These are phyloP conservation scores for Gracilaria gracilis DNA, from an alignment of 23 red algal species.

Conservation along the genomic window DNA sequence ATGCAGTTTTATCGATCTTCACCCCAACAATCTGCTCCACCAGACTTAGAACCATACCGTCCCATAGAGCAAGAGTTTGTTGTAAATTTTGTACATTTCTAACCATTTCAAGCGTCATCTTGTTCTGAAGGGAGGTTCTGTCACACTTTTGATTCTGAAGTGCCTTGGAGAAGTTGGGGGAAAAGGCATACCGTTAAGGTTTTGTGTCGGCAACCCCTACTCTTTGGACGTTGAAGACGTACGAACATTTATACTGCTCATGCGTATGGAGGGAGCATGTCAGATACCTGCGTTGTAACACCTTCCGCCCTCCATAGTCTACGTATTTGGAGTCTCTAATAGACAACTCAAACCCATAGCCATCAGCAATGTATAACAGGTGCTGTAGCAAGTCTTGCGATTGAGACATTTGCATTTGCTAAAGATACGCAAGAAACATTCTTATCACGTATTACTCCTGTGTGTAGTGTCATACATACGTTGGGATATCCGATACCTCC, in stretches of 20 bases:
- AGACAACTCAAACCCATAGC: not conserved
- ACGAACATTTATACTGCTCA: not conserved
- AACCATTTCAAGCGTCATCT: not conserved
- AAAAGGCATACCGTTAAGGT: no score
- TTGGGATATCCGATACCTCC: not conserved
- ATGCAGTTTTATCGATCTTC: not conserved
- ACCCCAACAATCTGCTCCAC: not conserved
- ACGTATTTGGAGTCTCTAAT: no score
- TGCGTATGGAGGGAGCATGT: not conserved
- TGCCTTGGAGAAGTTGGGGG: no score
- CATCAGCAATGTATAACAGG: not conserved
- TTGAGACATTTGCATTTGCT: not conserved
- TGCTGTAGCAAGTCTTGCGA: not conserved
- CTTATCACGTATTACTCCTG: not conserved
- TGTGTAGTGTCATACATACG: not conserved
- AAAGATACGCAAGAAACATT: not conserved
- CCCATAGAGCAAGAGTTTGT: not conserved
- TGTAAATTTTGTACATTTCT: not conserved
- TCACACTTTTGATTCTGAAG: no score
- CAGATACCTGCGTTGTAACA: not conserved
- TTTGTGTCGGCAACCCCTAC: not conserved
- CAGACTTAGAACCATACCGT: not conserved
- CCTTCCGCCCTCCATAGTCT: not conserved
- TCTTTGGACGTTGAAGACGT: not conserved
- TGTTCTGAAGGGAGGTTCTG: not conserved